phyloP scores from a whole-genome alignment of 352 stramenopile species.

The Phytophthora niederhauseri region DNA sequence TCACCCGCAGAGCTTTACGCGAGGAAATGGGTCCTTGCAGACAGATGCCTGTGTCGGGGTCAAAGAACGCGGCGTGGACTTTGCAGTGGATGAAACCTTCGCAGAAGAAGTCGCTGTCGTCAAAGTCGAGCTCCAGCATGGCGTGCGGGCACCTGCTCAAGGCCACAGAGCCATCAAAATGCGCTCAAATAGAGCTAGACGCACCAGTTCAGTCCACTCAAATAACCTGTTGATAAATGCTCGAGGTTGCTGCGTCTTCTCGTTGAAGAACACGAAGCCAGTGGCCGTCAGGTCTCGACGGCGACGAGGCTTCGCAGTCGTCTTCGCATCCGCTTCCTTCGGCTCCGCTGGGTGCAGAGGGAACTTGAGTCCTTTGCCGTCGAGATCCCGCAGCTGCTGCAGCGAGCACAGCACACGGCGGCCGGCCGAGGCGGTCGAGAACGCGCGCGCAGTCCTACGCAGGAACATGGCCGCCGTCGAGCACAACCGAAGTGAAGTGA shows the following conservation, averaged over 20 bases:
- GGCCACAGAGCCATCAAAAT: conserved; percentile 5
- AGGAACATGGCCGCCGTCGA: conserved; percentile 19
- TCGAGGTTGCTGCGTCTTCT: conserved; percentile 45
- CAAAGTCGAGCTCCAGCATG: conserved; percentile 73
- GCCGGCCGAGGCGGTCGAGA: conserved; percentile 17
- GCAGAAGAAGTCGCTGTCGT: conserved; percentile 84
- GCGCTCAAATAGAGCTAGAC: not conserved
- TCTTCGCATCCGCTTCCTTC: conserved; percentile 11
- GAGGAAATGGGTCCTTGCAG: conserved; percentile 56
- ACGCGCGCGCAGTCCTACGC: conserved; percentile 20
- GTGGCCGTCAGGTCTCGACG: conserved; percentile 45
- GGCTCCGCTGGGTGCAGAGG: conserved; percentile 31
- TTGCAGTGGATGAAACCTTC: conserved; percentile 87
- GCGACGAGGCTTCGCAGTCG: conserved; percentile 11
- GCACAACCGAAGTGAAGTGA: conserved; percentile 13
- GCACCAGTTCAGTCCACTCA: not conserved
- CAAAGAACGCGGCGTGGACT: conserved; percentile 80
- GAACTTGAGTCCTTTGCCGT: conserved; percentile 69
- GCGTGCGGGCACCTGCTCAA: conserved; percentile 63
- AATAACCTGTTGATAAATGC: conserved; percentile 63
- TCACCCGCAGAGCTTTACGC: conserved; percentile 45
- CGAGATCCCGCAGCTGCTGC: conserved; percentile 45
- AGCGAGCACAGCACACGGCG: conserved; percentile 65
- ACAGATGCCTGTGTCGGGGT: conserved; percentile 75
- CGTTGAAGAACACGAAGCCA: conserved; percentile 71